Percentiles rank a stretch among this genome's conserved stretches.
Evolutionary conservation across 768 basidiomycete genomes (phyloP).

Genomic region (Russula emetica): DNA sequence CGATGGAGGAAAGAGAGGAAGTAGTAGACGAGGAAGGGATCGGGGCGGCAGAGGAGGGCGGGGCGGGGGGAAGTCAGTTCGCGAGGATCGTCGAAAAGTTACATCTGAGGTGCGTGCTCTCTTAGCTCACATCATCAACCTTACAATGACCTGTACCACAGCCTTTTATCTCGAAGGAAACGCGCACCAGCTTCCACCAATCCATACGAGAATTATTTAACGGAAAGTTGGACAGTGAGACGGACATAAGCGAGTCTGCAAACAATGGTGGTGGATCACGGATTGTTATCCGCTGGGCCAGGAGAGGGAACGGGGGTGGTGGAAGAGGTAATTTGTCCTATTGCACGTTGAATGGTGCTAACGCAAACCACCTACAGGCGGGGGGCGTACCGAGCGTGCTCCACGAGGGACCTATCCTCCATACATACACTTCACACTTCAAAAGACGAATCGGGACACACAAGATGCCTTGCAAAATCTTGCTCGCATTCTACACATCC

Average conservation of each 20-base stretch:
- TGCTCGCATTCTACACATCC: conserved; percentile 70
- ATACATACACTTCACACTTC: conserved; percentile 93
- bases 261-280: conserved; percentile 63
- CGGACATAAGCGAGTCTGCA: conserved; percentile 48
- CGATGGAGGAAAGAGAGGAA: conserved; percentile 32
- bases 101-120: conserved; percentile 66
- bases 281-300: conserved; percentile 77
- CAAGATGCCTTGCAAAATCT: conserved; percentile 87
- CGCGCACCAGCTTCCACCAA: conserved; percentile 79
- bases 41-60: conserved; percentile 44
- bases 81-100: conserved; percentile 70
- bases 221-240: conserved; percentile 82
- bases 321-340: conserved; percentile 35
- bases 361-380: conserved; percentile 10
- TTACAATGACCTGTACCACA: conserved; percentile 34
- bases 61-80: conserved; percentile 41
- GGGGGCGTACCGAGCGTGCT: conserved; percentile 40
- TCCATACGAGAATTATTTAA: conserved; percentile 72
- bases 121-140: conserved; percentile 23
- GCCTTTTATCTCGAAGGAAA: conserved; percentile 80
- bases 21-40: conserved; percentile 41
- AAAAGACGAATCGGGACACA: conserved; percentile 97
- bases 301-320: conserved; percentile 45
- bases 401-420: conserved; percentile 69
- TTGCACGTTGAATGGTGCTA: background rate